phyloP scores from a whole-genome alignment of 768 basidiomycete species.

The Crucibulum laeve region DNA sequence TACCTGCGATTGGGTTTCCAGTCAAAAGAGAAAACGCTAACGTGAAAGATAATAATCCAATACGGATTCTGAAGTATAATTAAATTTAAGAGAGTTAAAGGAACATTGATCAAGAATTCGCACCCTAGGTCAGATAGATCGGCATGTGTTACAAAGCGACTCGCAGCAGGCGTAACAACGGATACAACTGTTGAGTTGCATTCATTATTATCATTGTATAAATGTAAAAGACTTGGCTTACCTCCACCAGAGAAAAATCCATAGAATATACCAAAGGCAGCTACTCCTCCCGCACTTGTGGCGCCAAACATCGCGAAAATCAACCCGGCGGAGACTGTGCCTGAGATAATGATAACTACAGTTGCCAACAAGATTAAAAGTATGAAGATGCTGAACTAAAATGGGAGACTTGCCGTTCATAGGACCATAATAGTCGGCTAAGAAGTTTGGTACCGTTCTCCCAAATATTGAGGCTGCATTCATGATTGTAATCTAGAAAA shows the following conservation, averaged over 20 bases:
- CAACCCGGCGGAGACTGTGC: slow-evolving; percentile 35
- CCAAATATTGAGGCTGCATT: slow-evolving; percentile 54
- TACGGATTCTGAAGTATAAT: slow-evolving; percentile 29
- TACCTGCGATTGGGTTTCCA: slow-evolving; percentile 51
- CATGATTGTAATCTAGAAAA: slow-evolving; percentile 42
- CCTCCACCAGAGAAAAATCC: slow-evolving; percentile 55
- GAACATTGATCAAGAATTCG: slow-evolving; percentile 6
- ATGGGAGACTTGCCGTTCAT: slow-evolving; percentile 35
- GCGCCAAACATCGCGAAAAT: slow-evolving; percentile 50
- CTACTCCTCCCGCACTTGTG: slow-evolving; percentile 32
- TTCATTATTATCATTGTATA: slow-evolving; percentile 1
- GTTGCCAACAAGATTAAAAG: slow-evolving; percentile 2
- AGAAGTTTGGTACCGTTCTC: slow-evolving; percentile 51
- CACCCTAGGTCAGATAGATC: slow-evolving; percentile 46
- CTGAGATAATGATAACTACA: slow-evolving; percentile 42
- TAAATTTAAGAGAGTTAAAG: not conserved
- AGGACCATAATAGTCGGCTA: slow-evolving; percentile 45
- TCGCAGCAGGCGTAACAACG: slow-evolving; percentile 32
- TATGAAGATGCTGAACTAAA: slow-evolving; percentile 1
- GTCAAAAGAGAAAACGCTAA: slow-evolving; percentile 40
- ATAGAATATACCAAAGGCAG: slow-evolving; percentile 43
- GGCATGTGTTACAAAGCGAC: slow-evolving; percentile 29
- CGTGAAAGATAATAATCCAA: slow-evolving; percentile 40
- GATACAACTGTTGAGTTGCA: slow-evolving; percentile 38
- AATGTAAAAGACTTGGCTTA: slow-evolving; percentile 17